Evolutionary conservation across 371 early-diverging fungal genomes (phyloP).

Genomic region (Funneliformis caledonium): DNA sequence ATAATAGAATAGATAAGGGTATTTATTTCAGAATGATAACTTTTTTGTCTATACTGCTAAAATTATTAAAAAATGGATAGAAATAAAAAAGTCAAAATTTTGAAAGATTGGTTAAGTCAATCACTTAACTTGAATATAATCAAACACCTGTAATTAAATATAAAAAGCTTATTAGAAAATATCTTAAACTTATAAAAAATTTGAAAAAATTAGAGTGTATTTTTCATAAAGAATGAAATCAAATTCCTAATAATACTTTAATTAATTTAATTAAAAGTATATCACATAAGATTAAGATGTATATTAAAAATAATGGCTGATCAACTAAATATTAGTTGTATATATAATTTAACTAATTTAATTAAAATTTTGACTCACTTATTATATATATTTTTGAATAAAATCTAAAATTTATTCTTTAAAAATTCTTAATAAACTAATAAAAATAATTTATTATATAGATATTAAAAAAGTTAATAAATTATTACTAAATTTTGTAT

Average conservation of each 20-base stretch:
- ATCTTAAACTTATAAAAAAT: neutral
- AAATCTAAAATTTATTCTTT: too few species aligned
- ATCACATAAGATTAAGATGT: neutral
- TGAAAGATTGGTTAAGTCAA: neutral
- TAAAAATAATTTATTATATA: too few species aligned
- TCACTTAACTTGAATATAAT: neutral
- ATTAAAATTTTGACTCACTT: too few species aligned
- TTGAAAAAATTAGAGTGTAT: neutral
- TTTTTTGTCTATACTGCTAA: neutral
- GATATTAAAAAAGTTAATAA: too few species aligned
- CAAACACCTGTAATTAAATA: neutral
- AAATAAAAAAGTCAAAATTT: neutral
- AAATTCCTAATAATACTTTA: constrained; percentile 19
- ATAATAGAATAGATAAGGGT: too few species aligned
- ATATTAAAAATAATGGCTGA: neutral
- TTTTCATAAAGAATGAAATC: neutral
- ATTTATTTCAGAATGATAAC: constrained; percentile 18
- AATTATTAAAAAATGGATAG: neutral
- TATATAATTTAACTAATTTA: too few species aligned
- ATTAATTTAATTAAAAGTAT: neutral
- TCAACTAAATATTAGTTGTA: too few species aligned
- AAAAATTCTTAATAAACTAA: too few species aligned
- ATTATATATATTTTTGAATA: too few species aligned
- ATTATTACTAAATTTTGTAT: too few species aligned
- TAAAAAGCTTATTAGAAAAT: neutral